Conservation (phyloP, 176 grass and related monocot species). For the Chloris gayana region DNA sequence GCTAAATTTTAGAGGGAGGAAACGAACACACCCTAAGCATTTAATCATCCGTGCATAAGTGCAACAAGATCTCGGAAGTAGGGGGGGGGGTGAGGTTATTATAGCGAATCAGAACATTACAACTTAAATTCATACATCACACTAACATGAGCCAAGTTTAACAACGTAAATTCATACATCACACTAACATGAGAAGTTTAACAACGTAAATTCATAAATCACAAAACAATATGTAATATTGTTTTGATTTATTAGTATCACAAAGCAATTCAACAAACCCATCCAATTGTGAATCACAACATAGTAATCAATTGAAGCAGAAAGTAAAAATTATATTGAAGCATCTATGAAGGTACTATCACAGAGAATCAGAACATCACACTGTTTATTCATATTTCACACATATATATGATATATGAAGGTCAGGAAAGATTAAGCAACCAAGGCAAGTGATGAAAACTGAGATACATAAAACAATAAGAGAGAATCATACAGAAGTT, state of each 20-base stretch:
- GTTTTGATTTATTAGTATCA: slow-evolving; percentile 29
- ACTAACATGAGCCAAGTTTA: too few species aligned
- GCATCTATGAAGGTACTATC: background rate
- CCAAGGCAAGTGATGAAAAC: background rate
- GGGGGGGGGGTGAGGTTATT: background rate
- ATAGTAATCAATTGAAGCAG: background rate
- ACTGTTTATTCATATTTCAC: background rate
- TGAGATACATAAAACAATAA: background rate
- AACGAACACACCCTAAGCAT: too few species aligned
- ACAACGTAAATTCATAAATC: too few species aligned
- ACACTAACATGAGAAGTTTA: background rate
- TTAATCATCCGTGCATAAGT: background rate
- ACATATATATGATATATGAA: background rate
- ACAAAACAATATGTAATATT: too few species aligned
- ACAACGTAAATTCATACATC: too few species aligned
- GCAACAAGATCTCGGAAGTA: background rate
- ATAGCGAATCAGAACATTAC: too few species aligned
- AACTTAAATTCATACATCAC: background rate
- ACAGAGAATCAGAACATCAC: background rate
- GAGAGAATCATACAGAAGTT: slow-evolving; percentile 7
- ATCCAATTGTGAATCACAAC: background rate
- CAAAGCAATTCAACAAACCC: background rate
- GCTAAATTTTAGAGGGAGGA: too few species aligned
- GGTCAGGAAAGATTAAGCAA: background rate
- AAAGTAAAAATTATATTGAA: slow-evolving; percentile 1